phyloP scores from a whole-genome alignment of 495 filamentous ascomycete species.

The Penicillium nucicola region DNA sequence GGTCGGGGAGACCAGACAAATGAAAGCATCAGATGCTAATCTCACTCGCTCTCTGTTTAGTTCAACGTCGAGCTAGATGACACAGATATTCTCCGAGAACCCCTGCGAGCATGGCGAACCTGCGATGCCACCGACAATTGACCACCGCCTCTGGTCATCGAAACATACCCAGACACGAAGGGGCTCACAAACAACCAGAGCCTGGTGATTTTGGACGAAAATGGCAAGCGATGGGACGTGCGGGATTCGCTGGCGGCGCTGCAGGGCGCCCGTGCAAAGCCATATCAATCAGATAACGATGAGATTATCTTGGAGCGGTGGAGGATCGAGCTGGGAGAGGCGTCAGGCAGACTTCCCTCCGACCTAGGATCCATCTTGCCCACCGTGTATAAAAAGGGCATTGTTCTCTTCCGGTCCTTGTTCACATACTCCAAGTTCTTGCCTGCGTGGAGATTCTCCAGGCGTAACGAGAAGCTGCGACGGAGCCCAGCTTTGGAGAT shows the following conservation, averaged over 20 bases:
- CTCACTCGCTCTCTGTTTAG: conserved; percentile 38
- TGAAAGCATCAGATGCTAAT: no score
- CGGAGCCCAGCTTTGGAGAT: conserved; percentile 62
- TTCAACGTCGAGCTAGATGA: conserved; percentile 95
- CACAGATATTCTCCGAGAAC: conserved; percentile 77
- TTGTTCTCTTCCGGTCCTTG: conserved; percentile 91
- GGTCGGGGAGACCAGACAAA: no score
- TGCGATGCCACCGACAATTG: conserved; percentile 72
- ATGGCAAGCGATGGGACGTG: conserved; percentile 91
- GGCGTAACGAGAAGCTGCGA: conserved; percentile 63
- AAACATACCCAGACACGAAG: conserved; percentile 81
- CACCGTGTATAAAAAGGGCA: conserved; percentile 91
- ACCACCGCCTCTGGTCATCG: conserved; percentile 84
- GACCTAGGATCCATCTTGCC: conserved; percentile 73
- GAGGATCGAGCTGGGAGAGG: conserved; percentile 72
- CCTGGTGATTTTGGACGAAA: conserved; percentile 79
- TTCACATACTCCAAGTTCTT: conserved; percentile 79
- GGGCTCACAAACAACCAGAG: conserved; percentile 81
- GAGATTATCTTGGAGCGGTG: conserved; percentile 89
- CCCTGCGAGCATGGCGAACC: conserved; percentile 72
- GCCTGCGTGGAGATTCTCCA: conserved; percentile 84
- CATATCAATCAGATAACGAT: conserved; percentile 36
- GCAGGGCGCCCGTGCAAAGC: conserved; percentile 20
- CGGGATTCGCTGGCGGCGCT: conserved; percentile 72
- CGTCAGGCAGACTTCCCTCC: conserved; percentile 44